Conservation (phyloP, 495 filamentous ascomycete species). For the Podospora anserina region DNA sequence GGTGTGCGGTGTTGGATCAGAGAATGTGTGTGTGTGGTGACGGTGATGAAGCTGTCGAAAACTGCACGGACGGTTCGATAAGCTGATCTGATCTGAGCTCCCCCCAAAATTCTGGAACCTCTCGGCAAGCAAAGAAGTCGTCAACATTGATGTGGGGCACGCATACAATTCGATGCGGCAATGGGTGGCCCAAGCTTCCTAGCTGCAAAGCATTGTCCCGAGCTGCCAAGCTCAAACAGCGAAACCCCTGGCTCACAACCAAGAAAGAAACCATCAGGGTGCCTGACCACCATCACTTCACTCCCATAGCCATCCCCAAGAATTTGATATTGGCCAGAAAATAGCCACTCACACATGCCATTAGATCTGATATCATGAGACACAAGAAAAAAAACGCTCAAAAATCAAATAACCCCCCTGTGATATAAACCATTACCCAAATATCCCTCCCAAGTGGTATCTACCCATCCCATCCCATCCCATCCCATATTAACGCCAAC, state of each 20-base stretch:
- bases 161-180: background rate
- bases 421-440: too few species aligned
- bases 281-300: constrained; percentile 2
- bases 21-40: background rate
- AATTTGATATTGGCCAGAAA: background rate
- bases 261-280: constrained; percentile 36
- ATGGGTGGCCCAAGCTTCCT: background rate
- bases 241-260: background rate
- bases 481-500: constrained; percentile 6
- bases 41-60: too few species aligned
- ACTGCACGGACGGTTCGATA: too few species aligned
- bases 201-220: background rate
- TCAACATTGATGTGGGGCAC: background rate
- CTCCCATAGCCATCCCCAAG: too few species aligned
- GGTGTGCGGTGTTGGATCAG: background rate
- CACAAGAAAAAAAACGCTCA: constrained; percentile 4
- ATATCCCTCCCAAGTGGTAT: background rate
- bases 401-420: background rate
- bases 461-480: constrained; percentile 1
- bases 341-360: background rate
- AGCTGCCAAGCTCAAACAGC: background rate
- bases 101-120: background rate
- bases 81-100: too few species aligned
- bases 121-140: background rate
- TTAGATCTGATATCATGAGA: background rate